Percentiles rank a stretch among this genome's conserved stretches.
These are phyloP conservation scores for Blastocystis sp. DNA, from an alignment of 352 stramenopile species.

Conservation along the genomic window DNA sequence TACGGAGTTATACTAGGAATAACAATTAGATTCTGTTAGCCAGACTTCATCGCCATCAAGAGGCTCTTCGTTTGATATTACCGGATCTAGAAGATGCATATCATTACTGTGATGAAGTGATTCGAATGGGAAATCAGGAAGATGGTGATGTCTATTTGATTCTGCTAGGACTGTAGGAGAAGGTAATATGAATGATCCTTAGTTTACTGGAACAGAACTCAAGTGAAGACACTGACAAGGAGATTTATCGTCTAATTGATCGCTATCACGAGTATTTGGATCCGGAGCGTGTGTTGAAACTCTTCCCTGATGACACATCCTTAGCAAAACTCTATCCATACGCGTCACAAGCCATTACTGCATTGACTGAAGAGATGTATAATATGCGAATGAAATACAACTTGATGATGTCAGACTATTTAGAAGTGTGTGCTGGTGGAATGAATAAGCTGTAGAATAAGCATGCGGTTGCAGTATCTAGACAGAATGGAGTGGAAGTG, in stretches of 20 bases:
- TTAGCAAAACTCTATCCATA: constrained; percentile 27
- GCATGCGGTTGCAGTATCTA: background rate
- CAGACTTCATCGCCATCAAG: constrained; percentile 4
- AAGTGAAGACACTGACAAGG: background rate
- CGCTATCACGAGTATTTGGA: constrained; percentile 23
- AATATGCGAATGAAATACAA: constrained; percentile 62
- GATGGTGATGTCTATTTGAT: background rate
- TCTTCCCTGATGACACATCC: constrained; percentile 1
- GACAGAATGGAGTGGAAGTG: constrained; percentile 34
- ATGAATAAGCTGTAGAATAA: background rate
- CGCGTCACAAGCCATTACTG: constrained; percentile 1
- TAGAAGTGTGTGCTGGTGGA: background rate
- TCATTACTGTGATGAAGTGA: constrained; percentile 1
- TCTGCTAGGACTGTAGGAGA: constrained; percentile 6
- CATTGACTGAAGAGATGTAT: constrained; percentile 28
- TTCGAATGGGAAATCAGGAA: background rate
- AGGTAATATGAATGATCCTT: background rate
- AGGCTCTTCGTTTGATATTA: background rate
- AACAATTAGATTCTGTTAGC: background rate
- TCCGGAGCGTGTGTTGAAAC: constrained; percentile 1
- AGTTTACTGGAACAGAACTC: background rate
- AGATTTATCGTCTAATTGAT: background rate
- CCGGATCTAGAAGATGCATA: background rate
- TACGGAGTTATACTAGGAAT: background rate
- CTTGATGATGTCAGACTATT: constrained; percentile 38